Conservation (phyloP, 768 basidiomycete genomes). For the Pleurotus salmoneostramineus region DNA sequence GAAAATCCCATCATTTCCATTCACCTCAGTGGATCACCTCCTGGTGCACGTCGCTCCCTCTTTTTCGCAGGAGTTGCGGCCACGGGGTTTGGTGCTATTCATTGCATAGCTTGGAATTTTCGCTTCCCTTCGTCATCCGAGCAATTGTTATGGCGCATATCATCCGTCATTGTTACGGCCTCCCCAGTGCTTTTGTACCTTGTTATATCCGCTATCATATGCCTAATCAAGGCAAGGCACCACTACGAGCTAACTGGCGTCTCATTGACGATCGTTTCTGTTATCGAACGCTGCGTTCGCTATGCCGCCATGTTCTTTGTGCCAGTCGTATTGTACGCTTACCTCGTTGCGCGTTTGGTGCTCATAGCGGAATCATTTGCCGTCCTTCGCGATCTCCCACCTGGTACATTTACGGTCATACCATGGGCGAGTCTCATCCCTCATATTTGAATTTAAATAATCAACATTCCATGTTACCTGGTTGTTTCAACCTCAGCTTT, state of each 20-base stretch:
- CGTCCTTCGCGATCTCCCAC: constrained; percentile 6
- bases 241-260: background rate
- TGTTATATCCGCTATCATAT: background rate
- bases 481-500: no score
- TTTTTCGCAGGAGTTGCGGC: constrained; percentile 2
- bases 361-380: constrained; percentile 13
- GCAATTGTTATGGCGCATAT: constrained; percentile 20
- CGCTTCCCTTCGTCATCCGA: constrained; percentile 18
- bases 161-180: constrained; percentile 12
- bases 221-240: background rate
- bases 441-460: constrained; percentile 3
- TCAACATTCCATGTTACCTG: no score
- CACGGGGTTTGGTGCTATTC: constrained; percentile 19
- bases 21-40: background rate
- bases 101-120: constrained; percentile 23
- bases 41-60: background rate
- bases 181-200: constrained; percentile 1
- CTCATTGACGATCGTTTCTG: background rate
- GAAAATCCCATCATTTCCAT: background rate
- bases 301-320: background rate
- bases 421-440: constrained; percentile 16
- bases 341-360: constrained; percentile 10
- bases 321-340: constrained; percentile 4
- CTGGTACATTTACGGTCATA: constrained; percentile 8
- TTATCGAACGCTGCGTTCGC: background rate